These are phyloP conservation scores for Brassica hybrid DNA, from an alignment of 441 rosid species.

Conservation along the genomic window DNA sequence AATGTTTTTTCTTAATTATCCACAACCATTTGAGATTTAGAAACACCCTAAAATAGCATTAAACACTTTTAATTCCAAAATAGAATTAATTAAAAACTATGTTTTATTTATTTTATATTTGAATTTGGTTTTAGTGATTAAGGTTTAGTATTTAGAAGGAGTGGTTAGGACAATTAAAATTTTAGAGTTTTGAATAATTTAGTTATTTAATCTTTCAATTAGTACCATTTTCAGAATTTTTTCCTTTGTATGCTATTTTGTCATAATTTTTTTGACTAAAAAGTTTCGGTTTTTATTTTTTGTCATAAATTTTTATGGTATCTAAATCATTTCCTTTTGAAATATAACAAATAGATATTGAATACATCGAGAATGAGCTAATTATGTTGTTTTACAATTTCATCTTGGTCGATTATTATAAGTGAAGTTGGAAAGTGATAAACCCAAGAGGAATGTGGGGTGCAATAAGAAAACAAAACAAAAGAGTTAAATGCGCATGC, in stretches of 20 bases:
- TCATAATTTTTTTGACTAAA: background rate
- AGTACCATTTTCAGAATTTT: background rate
- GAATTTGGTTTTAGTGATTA: too few species aligned
- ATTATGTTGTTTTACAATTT: slow-evolving; percentile 28
- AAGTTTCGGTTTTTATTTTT: too few species aligned
- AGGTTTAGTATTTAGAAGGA: background rate
- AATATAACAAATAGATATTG: background rate
- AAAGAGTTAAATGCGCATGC: slow-evolving; percentile 42
- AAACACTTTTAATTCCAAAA: background rate
- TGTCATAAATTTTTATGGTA: background rate
- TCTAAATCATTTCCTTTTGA: background rate
- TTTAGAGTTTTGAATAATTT: too few species aligned
- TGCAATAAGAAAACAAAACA: slow-evolving; percentile 26
- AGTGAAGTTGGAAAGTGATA: slow-evolving; percentile 28
- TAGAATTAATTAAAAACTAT: too few species aligned
- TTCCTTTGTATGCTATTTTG: background rate
- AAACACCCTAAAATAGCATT: background rate
- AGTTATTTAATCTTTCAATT: background rate
- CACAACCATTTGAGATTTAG: background rate
- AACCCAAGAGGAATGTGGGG: slow-evolving; percentile 39
- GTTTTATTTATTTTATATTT: too few species aligned
- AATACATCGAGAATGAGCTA: slow-evolving; percentile 15
- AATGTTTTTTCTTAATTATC: background rate
- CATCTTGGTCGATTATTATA: slow-evolving; percentile 16
- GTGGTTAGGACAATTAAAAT: too few species aligned